A percentile compares a stretch with the other conserved stretches of the same genome.
These are phyloP conservation scores for Amylostereum areolatum DNA, from an alignment of 1,284 basidiomycete species.

Conservation along the genomic window DNA sequence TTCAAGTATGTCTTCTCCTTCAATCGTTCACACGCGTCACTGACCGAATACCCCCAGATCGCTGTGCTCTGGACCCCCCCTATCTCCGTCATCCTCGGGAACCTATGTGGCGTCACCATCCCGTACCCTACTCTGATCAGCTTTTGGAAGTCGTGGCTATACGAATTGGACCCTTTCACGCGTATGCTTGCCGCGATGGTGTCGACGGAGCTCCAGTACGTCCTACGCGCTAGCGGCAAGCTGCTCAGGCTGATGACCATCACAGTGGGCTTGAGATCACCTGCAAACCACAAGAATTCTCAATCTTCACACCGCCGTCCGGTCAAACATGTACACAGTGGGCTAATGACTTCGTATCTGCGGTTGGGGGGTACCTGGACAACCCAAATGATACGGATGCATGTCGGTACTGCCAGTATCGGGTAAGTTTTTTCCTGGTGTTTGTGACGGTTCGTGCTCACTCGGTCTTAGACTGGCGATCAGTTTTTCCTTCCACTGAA, in stretches of 20 bases:
- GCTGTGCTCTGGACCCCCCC: slow-evolving; percentile 81
- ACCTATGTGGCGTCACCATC: slow-evolving; percentile 81
- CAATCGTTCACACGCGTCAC: background rate
- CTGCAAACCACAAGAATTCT: slow-evolving; percentile 67
- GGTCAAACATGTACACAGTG: slow-evolving; percentile 73
- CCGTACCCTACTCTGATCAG: slow-evolving; percentile 60
- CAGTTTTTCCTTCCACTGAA: slow-evolving; percentile 70
- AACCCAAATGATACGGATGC: slow-evolving; percentile 54
- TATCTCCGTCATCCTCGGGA: slow-evolving; percentile 58
- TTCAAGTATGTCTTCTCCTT: slow-evolving; percentile 35
- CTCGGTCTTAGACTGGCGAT: slow-evolving; percentile 44
- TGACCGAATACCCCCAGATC: slow-evolving; percentile 35
- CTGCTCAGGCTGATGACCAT: slow-evolving; percentile 6
- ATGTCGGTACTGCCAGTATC: slow-evolving; percentile 75
- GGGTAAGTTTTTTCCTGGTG: slow-evolving; percentile 19
- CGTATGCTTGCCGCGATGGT: slow-evolving; percentile 71
- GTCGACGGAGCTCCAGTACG: slow-evolving; percentile 73
- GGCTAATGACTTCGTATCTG: slow-evolving; percentile 60
- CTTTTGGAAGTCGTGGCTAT: slow-evolving; percentile 79
- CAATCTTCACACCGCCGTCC: slow-evolving; percentile 62
- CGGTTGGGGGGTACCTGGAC: slow-evolving; percentile 74
- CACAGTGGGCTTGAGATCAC: slow-evolving; percentile 56
- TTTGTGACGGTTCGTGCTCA: background rate
- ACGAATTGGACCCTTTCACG: slow-evolving; percentile 66
- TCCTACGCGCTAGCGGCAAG: slow-evolving; percentile 1